Conservation (phyloP, 2,329 filamentous ascomycete genomes). For the Calonectria honghensis region DNA sequence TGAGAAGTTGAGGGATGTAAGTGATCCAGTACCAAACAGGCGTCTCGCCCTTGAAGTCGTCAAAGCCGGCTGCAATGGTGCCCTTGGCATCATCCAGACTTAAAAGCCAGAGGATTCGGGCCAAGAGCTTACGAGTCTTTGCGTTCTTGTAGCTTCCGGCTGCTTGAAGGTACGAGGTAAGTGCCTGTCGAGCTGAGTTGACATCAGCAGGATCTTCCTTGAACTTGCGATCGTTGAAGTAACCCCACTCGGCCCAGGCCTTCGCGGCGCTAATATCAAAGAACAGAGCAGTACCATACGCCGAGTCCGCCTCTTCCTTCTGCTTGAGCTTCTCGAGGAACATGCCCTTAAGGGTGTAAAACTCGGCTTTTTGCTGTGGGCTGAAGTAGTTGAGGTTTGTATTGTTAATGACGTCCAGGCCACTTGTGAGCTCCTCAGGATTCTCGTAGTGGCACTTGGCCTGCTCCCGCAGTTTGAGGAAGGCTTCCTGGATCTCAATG, state of each 20-base stretch:
- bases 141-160: conserved; percentile 97
- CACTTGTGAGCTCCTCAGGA: conserved; percentile 90
- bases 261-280: conserved; percentile 97
- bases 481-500: conserved; percentile 99
- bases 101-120: conserved; percentile 94
- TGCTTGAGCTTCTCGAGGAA: conserved; percentile 96
- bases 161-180: conserved; percentile 97
- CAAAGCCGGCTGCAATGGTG: conserved; percentile 88
- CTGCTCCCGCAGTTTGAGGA: conserved; percentile 98
- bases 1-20: conserved; percentile 96
- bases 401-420: conserved; percentile 98
- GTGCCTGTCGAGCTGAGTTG: conserved; percentile 89
- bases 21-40: conserved; percentile 99
- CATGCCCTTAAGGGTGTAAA: conserved; percentile 99
- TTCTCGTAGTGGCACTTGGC: conserved; percentile 99
- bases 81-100: conserved; percentile 94
- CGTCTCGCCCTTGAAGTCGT: conserved; percentile 97
- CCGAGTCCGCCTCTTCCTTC: conserved; percentile 92
- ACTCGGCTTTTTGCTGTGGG: conserved; percentile 96
- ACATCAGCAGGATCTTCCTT: conserved; percentile 91
- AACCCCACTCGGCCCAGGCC: conserved; percentile 99
- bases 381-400: conserved; percentile 99
- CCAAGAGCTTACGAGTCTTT: conserved; percentile 95
- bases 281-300: conserved; percentile 95
- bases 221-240: conserved; percentile 97